A percentile compares a stretch with the other conserved stretches of the same genome.
phyloP scores from a whole-genome alignment of 768 basidiomycete species.

The Pilatotrama ljubarskyi region DNA sequence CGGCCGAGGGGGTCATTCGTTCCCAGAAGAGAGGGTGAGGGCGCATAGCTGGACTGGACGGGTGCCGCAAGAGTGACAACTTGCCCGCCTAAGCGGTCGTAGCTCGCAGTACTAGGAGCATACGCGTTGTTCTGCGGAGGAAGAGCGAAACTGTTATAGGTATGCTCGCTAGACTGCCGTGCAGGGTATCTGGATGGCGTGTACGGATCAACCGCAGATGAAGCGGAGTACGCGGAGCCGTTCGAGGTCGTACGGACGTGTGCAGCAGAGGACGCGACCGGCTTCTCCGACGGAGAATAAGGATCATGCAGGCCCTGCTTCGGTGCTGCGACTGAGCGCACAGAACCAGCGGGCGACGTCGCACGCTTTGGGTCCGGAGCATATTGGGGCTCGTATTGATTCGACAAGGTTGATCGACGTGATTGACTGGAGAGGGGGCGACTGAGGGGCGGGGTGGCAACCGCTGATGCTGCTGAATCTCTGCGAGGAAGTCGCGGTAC shows the following conservation, averaged over 20 bases:
- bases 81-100: constrained; percentile 20
- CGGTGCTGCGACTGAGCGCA: constrained; percentile 9
- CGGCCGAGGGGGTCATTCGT: constrained; percentile 82
- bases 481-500: constrained; percentile 2
- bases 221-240: constrained; percentile 41
- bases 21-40: constrained; percentile 80
- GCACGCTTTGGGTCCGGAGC: constrained; percentile 4
- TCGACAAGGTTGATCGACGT: constrained; percentile 11
- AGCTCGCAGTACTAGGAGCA: background rate
- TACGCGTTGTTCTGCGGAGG: constrained; percentile 9
- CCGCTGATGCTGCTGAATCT: background rate
- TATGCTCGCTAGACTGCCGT: constrained; percentile 20
- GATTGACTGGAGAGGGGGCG: constrained; percentile 16
- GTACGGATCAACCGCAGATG: constrained; percentile 35
- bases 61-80: constrained; percentile 33
- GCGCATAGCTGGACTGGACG: constrained; percentile 66
- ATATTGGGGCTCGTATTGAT: constrained; percentile 14
- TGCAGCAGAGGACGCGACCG: background rate
- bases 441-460: background rate
- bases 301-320: constrained; percentile 13
- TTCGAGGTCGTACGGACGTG: constrained; percentile 40
- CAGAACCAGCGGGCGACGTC: constrained; percentile 12
- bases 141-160: constrained; percentile 17
- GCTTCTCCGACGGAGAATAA: constrained; percentile 9
- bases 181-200: constrained; percentile 34